Conservation (phyloP, 2,329 filamentous ascomycete genomes). For the Fusarium sambucinum region DNA sequence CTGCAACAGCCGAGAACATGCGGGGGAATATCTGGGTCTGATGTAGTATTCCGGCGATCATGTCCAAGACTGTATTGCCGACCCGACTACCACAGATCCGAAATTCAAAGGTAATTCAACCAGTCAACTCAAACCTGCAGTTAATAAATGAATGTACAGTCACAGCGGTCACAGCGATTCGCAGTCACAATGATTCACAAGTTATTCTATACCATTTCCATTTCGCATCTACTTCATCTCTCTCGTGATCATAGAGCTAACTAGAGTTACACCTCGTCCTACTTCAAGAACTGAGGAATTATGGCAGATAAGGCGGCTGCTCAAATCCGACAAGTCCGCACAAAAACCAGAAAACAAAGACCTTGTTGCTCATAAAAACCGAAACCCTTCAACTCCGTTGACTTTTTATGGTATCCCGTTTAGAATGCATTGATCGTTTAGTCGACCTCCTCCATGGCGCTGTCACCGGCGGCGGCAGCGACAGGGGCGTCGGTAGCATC, state of each 20-base stretch:
- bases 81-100: not conserved
- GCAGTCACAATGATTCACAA: slow-evolving; percentile 3
- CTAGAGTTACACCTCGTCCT: slow-evolving; percentile 56
- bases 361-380: slow-evolving; percentile 51
- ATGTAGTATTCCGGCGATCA: slow-evolving; percentile 1
- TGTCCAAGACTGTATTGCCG: not conserved
- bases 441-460: slow-evolving; percentile 99
- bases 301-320: slow-evolving; percentile 50
- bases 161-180: not conserved
- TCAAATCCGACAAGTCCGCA: slow-evolving; percentile 44
- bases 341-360: slow-evolving; percentile 52
- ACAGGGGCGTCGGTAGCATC: slow-evolving; percentile 67
- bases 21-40: slow-evolving; percentile 1
- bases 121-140: no score
- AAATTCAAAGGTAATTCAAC: not conserved
- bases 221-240: slow-evolving; percentile 57
- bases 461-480: slow-evolving; percentile 77
- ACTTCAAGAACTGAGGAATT: slow-evolving; percentile 49
- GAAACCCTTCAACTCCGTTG: slow-evolving; percentile 58
- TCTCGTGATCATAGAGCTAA: slow-evolving; percentile 57
- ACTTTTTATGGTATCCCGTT: slow-evolving; percentile 57
- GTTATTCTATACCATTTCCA: slow-evolving; percentile 50
- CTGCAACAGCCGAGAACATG: not conserved
- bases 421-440: slow-evolving; percentile 63
- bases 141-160: no score